phyloP scores from a whole-genome alignment of 2,329 filamentous ascomycete species.

The Exophiala xenobiotica region DNA sequence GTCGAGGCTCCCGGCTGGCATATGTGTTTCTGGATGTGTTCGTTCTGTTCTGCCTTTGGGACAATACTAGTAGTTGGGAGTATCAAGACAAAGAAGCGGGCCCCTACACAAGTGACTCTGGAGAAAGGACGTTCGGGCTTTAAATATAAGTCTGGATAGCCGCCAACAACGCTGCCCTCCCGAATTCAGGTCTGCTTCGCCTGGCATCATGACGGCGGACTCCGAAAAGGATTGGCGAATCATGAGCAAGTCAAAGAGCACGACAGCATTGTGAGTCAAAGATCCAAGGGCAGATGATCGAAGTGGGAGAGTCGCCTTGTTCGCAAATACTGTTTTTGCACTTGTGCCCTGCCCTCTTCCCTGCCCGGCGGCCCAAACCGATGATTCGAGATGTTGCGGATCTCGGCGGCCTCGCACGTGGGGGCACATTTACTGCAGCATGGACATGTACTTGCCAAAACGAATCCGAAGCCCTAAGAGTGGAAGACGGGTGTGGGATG shows the following conservation, averaged over 20 bases:
- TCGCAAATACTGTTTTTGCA: too few relatives aligned
- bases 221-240: neutral
- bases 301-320: too few relatives aligned
- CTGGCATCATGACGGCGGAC: neutral
- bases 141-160: too few relatives aligned
- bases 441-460: neutral
- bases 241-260: neutral
- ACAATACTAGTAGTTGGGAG: neutral
- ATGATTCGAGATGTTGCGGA: too few relatives aligned
- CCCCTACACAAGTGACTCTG: too few relatives aligned
- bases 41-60: too few relatives aligned
- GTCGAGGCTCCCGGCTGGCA: conserved; percentile 14
- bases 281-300: neutral
- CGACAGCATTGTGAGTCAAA: neutral
- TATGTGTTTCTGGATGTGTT: neutral
- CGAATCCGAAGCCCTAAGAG: neutral
- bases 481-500: neutral
- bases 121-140: too few relatives aligned
- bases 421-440: neutral
- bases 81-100: neutral
- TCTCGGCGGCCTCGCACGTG: neutral
- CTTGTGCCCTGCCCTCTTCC: too few relatives aligned
- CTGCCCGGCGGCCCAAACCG: too few relatives aligned
- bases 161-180: too few relatives aligned
- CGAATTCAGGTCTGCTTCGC: too few relatives aligned